Evolutionary conservation across 2,329 filamentous ascomycete genomes (phyloP).

Genomic region (Pseudocercospora ulei): DNA sequence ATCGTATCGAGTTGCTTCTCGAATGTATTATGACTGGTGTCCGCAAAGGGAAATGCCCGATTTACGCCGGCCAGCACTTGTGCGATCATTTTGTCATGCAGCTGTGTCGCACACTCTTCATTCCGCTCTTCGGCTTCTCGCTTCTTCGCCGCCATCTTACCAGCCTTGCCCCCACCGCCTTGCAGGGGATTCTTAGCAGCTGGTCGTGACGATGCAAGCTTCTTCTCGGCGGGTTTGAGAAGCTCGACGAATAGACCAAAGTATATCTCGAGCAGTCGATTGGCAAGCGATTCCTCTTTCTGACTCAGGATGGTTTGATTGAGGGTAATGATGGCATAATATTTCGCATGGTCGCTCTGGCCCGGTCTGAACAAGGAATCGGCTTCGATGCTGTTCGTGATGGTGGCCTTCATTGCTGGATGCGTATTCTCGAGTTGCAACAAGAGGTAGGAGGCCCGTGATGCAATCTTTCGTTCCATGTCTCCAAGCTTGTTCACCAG

Average conservation of each 20-base stretch:
- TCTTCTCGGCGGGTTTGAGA: slow-evolving; percentile 52
- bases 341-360: slow-evolving; percentile 79
- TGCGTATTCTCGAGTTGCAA: slow-evolving; percentile 81
- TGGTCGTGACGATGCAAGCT: slow-evolving; percentile 19
- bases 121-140: slow-evolving; percentile 36
- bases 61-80: slow-evolving; percentile 90
- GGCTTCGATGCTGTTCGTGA: slow-evolving; percentile 74
- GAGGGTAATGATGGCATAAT: slow-evolving; percentile 90
- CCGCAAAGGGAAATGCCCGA: slow-evolving; percentile 85
- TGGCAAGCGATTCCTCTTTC: slow-evolving; percentile 71
- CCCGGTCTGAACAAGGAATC: slow-evolving; percentile 80
- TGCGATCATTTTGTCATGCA: slow-evolving; percentile 83
- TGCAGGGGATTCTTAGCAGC: slow-evolving; percentile 34
- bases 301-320: slow-evolving; percentile 90
- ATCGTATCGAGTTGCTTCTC: slow-evolving; percentile 86
- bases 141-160: slow-evolving; percentile 46
- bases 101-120: slow-evolving; percentile 46
- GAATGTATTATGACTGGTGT: slow-evolving; percentile 66
- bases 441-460: slow-evolving; percentile 83
- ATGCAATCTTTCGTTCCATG: slow-evolving; percentile 88
- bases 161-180: slow-evolving; percentile 47
- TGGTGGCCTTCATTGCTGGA: slow-evolving; percentile 83
- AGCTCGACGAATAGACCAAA: slow-evolving; percentile 79
- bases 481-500: slow-evolving; percentile 96
- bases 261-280: slow-evolving; percentile 77